Conservation (phyloP, 768 basidiomycete genomes). For the Neoboletus magnificus region DNA sequence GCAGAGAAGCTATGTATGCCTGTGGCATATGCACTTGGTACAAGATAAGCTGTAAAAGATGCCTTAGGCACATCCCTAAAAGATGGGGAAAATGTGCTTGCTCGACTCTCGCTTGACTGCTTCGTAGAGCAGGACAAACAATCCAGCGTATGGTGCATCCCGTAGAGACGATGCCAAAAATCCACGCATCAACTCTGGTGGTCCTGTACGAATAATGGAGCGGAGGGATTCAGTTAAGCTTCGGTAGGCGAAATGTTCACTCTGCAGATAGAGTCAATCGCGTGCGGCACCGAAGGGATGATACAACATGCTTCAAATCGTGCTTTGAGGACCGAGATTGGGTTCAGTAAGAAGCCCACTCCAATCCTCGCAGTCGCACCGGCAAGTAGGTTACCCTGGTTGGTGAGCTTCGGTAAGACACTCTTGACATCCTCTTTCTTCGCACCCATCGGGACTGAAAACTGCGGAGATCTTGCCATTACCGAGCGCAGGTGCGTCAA, state of each 20-base stretch:
- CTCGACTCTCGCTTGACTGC: slow-evolving; percentile 73
- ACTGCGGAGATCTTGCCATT: slow-evolving; percentile 72
- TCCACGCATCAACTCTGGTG: slow-evolving; percentile 80
- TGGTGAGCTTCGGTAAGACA: slow-evolving; percentile 67
- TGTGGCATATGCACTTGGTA: slow-evolving; percentile 44
- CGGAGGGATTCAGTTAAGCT: slow-evolving; percentile 57
- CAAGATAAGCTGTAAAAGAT: slow-evolving; percentile 35
- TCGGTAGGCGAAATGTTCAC: slow-evolving; percentile 71
- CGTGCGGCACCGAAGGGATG: neutral
- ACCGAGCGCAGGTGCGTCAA: slow-evolving; percentile 77
- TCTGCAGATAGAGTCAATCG: slow-evolving; percentile 42
- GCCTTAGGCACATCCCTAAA: slow-evolving; percentile 6
- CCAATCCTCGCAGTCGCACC: slow-evolving; percentile 78
- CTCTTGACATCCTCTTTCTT: slow-evolving; percentile 36
- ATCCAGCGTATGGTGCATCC: slow-evolving; percentile 91
- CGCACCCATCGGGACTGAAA: slow-evolving; percentile 38
- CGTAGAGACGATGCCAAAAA: slow-evolving; percentile 85
- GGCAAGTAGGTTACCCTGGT: slow-evolving; percentile 78
- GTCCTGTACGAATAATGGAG: slow-evolving; percentile 65
- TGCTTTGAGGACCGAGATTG: slow-evolving; percentile 88
- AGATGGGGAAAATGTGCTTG: slow-evolving; percentile 31
- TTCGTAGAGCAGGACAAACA: slow-evolving; percentile 89
- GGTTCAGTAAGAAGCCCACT: slow-evolving; percentile 85
- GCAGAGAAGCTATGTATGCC: slow-evolving; percentile 63
- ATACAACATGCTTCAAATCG: slow-evolving; percentile 73